Evolutionary conservation across 768 basidiomycete genomes (phyloP), one percentile per base, ranked within the genome.

Genomic region (Gyrodon lividus): DNA sequence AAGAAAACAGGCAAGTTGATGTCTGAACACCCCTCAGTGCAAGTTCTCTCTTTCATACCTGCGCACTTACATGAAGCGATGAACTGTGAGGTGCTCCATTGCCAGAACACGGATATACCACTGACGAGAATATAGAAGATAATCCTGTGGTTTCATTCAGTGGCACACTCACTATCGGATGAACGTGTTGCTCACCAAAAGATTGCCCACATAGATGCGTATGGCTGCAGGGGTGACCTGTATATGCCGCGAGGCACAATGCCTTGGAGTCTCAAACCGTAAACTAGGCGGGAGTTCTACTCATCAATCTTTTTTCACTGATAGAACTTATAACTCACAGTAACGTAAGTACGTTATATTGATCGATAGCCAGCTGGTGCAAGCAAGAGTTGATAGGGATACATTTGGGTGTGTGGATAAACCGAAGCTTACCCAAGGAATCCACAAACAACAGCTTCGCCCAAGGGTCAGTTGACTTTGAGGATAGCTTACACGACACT

Each of bases 321-420:
- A 37, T 4, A 48, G 26, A 1, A 42, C 24, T 41, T 19, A 0
- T 0, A 13, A 73, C 83, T 56, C 55, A 83, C 84, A 79, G 75
- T 86, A 91, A 68, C 71, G 80, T 48, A 88, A 61, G 70, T 86
- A 92, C 14, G 88, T 88, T 24, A 87, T 50, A 65, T 86, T 86
- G 66, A 88, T 82, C 31, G 78, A 64, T 53, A 76, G 74, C 87
- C 87, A 89, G 42, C 78, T 72, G 71, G 77, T 46, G 74, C 73
- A 23, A 13, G 13, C 40, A 24, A 37, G 73, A 83, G 69, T 46
- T 86, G 89, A 39, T 80, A 76, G 28, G 17, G 59, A 80, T n/a
- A 82, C 81, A 70, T 13, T n/a, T 43, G 12, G 43, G 5, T 20
- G 14, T 42, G 33, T n/a, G 24, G 39, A 55, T 37, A 40, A 8